phyloP scores from a whole-genome alignment of 2,329 filamentous ascomycete species.

The Pleurostoma richardsiae region DNA sequence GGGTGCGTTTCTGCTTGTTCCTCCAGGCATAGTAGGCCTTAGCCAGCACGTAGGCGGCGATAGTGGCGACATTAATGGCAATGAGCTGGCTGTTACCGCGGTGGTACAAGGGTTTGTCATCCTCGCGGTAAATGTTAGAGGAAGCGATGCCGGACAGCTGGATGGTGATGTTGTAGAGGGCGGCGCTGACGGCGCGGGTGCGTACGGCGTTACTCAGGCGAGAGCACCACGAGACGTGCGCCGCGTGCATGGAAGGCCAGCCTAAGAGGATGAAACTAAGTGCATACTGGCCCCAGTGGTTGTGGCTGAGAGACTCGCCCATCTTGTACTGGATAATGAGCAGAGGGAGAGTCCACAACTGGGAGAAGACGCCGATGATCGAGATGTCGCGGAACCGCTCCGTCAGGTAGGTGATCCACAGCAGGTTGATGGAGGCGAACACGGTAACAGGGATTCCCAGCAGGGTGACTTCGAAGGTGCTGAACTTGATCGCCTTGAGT shows the following conservation, averaged over 20 bases:
- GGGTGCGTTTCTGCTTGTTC: conserved; percentile 36
- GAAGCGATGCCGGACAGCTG: conserved; percentile 22
- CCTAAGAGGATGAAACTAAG: not conserved
- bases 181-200: conserved; percentile 51
- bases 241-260: not conserved
- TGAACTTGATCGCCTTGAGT: conserved; percentile 41
- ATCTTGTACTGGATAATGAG: conserved; percentile 36
- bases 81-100: conserved; percentile 27
- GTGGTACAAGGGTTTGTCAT: conserved; percentile 48
- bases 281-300: conserved; percentile 1
- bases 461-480: conserved; percentile 47
- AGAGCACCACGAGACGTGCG: conserved; percentile 44
- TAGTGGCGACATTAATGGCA: conserved; percentile 40
- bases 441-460: conserved; percentile 39
- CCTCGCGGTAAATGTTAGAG: conserved; percentile 43
- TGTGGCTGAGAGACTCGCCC: not conserved
- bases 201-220: conserved; percentile 53
- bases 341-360: conserved; percentile 49
- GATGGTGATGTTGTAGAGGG: conserved; percentile 44
- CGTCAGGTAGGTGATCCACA: conserved; percentile 38
- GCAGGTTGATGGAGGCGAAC: conserved; percentile 21
- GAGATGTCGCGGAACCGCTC: conserved; percentile 34
- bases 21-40: conserved; percentile 45
- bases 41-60: conserved; percentile 39
- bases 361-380: conserved; percentile 33